These are phyloP conservation scores for Prototheca stagnorum DNA, from an alignment of 163 green algal genomes.

Conservation along the genomic window DNA sequence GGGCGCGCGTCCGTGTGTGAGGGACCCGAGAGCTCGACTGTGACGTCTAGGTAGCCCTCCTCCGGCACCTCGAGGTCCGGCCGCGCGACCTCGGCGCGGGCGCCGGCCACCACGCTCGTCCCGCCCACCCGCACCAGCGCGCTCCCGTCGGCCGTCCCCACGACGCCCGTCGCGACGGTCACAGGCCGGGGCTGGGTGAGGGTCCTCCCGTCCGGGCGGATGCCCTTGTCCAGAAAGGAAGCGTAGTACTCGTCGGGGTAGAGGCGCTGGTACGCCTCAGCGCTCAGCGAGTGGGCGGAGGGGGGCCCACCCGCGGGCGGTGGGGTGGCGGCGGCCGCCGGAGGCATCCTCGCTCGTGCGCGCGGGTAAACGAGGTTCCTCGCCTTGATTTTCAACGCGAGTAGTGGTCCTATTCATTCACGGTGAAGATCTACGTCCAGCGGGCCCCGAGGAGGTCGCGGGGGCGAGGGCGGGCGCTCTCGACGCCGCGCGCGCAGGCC, in stretches of 20 bases:
- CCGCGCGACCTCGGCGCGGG: neutral
- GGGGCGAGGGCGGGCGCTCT: too few relatives aligned
- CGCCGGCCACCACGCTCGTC: neutral
- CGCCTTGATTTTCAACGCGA: too few relatives aligned
- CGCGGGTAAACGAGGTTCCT: too few relatives aligned
- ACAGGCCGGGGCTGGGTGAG: neutral
- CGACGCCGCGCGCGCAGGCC: too few relatives aligned
- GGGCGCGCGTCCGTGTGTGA: too few relatives aligned
- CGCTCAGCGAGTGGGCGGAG: neutral
- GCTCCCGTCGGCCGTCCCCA: neutral
- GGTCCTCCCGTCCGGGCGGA: neutral
- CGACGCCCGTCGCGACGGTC: neutral
- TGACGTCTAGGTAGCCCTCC: neutral
- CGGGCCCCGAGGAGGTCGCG: too few relatives aligned
- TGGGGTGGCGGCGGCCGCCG: too few relatives aligned
- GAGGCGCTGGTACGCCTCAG: neutral
- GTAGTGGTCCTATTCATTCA: too few relatives aligned
- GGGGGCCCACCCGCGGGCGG: too few relatives aligned
- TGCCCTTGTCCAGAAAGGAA: neutral
- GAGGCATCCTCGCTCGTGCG: too few relatives aligned
- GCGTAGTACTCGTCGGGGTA: conserved; percentile 3
- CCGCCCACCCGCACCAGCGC: neutral
- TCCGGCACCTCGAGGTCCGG: neutral
- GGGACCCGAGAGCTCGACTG: too few relatives aligned
- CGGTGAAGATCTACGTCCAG: too few relatives aligned